Base-by-base conservation (phyloP, 768 basidiomycete species). In the Lyophyllum atratum region DNA sequence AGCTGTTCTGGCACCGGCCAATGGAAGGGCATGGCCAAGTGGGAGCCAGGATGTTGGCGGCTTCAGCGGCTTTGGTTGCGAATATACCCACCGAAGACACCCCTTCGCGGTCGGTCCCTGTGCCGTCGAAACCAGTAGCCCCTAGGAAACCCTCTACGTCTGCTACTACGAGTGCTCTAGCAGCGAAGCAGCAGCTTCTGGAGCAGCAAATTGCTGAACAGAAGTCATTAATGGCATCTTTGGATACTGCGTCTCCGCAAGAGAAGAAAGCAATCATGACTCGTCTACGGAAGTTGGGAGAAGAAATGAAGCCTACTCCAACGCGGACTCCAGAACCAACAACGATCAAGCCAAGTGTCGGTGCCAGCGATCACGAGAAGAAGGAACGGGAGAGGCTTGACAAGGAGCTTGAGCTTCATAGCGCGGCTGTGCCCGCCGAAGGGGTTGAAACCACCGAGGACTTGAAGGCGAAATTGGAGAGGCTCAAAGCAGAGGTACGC, bases 1-100 rank as follows among this genome's bases (percentile, higher is more conserved):
- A 95, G 72, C 80, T 97, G 31, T 93, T 96, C 65, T 97, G 95
- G 94, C 93, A 96, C 73, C 81, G 90, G 56, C 94, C 93, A 7
- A 84, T 95, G 85, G 92, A 91, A 52, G 95, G 95, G 0, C 91
- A 95, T 64, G 95, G 95, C 8, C 86, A 85, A 59, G 79, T 77
- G 17, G 95, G 95, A 2, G 76, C 85, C 47, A 82, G 89, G 60
- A 84, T 88, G 77, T 74, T 98, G 56, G 93, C 90, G 14, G 92
- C 90, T 4, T 91, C 90, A 26, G 92, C 92, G 8, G 81, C 86
- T 1, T 64, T 91, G 10, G 80, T 96, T 10, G 87, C 89, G 28
- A 88, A 85, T 61, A 80, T 91, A 47, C 57, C 71, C 24, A 61
- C 71, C 8, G 80, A 78, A 52, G 76, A 74, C 14, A 25, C 63